Evolutionary conservation across 257 asterid species (phyloP).

Genomic region (Fraxinus americana): DNA sequence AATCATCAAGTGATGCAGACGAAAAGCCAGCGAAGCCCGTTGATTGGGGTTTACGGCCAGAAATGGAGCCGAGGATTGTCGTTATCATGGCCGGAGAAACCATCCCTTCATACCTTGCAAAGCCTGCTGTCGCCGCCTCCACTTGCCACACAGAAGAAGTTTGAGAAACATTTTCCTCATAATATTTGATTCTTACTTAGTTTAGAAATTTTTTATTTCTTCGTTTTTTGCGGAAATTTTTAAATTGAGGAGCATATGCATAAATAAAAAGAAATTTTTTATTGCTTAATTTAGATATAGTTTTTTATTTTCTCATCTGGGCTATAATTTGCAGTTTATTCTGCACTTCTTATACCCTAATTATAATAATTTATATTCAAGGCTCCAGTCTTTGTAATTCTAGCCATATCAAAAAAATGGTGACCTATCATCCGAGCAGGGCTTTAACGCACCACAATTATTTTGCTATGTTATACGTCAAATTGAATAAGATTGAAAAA

Average conservation of each 20-base stretch:
- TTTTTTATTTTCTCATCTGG: background rate
- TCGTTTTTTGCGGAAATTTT: slow-evolving; percentile 9
- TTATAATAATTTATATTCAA: background rate
- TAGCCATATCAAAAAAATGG: no score
- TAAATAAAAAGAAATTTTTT: no score
- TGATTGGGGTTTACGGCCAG: slow-evolving; percentile 24
- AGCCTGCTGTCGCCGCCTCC: slow-evolving; percentile 25
- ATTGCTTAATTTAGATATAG: no score
- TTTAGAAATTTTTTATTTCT: background rate
- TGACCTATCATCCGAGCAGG: no score
- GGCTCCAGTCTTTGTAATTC: background rate
- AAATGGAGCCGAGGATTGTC: slow-evolving; percentile 50
- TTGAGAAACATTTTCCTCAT: slow-evolving; percentile 1
- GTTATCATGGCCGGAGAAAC: slow-evolving; percentile 63
- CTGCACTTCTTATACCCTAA: background rate
- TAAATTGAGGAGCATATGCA: slow-evolving; percentile 13
- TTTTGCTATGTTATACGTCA: background rate
- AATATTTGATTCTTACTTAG: background rate
- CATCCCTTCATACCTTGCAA: slow-evolving; percentile 48
- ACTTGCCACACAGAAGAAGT: slow-evolving; percentile 10
- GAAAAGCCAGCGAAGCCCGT: slow-evolving; percentile 22
- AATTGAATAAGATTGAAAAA: background rate
- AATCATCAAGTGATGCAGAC: slow-evolving; percentile 2
- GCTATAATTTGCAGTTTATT: background rate
- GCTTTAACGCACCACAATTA: no score